Evolutionary conservation across 2,329 filamentous ascomycete species (phyloP).

Genomic region (Fusarium sp.): DNA sequence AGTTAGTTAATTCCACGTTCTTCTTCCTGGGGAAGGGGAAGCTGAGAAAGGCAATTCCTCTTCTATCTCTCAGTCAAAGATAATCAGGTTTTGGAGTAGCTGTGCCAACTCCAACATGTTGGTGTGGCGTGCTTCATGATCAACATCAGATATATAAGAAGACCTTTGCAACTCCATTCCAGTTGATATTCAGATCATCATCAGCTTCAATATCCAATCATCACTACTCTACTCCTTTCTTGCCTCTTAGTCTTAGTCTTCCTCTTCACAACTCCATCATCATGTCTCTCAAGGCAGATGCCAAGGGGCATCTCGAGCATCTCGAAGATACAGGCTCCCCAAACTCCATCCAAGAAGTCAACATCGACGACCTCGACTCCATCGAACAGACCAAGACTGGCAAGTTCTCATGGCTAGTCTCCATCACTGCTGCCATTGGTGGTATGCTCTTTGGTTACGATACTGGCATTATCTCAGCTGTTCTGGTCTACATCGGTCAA

Average conservation of each 20-base stretch:
- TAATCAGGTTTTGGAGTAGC: constrained; percentile 11
- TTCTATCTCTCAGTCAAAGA: not conserved
- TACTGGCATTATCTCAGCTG: constrained; percentile 54
- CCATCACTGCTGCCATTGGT: constrained; percentile 49
- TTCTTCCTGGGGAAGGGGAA: not conserved
- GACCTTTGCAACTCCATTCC: constrained; percentile 17
- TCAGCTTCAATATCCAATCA: not conserved
- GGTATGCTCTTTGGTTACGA: constrained; percentile 53
- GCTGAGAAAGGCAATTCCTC: constrained; percentile 27
- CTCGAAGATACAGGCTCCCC: constrained; percentile 32
- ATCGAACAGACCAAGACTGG: constrained; percentile 43
- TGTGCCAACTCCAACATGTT: not conserved
- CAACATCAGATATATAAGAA: constrained; percentile 34
- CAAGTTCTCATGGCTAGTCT: constrained; percentile 44
- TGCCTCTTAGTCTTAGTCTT: not conserved
- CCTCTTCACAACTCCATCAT: not conserved
- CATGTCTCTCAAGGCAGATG: constrained; percentile 35
- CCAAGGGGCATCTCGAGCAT: constrained; percentile 38
- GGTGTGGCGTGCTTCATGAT: constrained; percentile 27
- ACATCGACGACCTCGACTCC: constrained; percentile 41
- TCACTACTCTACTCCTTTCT: not conserved
- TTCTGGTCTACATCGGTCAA: constrained; percentile 43
- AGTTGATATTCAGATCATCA: constrained; percentile 19
- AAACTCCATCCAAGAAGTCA: constrained; percentile 31
- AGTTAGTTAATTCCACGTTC: not conserved